Base-by-base conservation (phyloP, 148 eudicot species). In the Cornus controversa region DNA sequence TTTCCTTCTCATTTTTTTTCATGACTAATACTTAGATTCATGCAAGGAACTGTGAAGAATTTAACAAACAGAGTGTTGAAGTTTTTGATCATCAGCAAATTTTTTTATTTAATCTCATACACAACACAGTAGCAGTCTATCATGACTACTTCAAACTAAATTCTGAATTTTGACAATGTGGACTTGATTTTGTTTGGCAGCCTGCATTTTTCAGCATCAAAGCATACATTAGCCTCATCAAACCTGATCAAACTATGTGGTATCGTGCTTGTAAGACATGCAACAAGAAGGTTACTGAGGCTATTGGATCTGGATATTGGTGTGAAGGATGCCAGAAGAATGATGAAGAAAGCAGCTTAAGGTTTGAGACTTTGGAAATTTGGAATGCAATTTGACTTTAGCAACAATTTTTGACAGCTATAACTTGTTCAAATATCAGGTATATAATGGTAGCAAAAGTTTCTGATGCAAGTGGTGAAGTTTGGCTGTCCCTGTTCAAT, bases 181-280 rank as follows among this genome's bases (percentile, higher is more conserved):
- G 73, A 26, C 26, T 50, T 60, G 58, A 25, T 69, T 69, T 20
- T 71, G 53, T 71, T 64, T 64, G 57, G 76, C 91, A 96, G 99
- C 97, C 98, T 85, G 96, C 70, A 13, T 93, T 86, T 78, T 96
- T 89, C 84, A 89, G 84, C 86, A 53, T 90, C 14, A 92, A 84
- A 80, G 99, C 91, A 20, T 89, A 85, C 69, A 73, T 92, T 57
- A 96, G 97, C 81, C 77, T 87, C 77, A 92, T 96, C 34, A 93
- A 86, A 84, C 89, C 95, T 10, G 98, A 96, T 78, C 99, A 96
- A 67, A 73, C 90, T 24, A 89, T 96, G 97, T 96, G 92, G 91
- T 96, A 96, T 81, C 92, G 92, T 24, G 99, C 99, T 57, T 96
- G 99, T 83, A 89, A 89, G 88, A 90, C 95, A 1, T 96, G 99